A percentile compares a stretch with the other conserved stretches of the same genome.
phyloP scores from a whole-genome alignment of 2,329 filamentous ascomycete species.

The Exophiala oligosperma region DNA sequence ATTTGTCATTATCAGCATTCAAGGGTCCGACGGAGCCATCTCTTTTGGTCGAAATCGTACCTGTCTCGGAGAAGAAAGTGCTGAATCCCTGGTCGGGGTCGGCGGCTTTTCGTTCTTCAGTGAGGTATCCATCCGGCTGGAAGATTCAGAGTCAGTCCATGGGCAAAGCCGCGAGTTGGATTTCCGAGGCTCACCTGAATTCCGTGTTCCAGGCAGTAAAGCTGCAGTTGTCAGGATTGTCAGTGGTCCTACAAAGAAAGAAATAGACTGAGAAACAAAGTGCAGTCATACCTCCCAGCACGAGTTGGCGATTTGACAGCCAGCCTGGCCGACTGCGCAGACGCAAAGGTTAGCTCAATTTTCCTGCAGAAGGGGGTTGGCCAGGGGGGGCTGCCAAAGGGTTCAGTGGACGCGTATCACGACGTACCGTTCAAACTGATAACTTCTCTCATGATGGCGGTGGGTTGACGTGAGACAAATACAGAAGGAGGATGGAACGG shows the following conservation, averaged over 20 bases:
- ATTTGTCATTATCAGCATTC: slow-evolving; percentile 12
- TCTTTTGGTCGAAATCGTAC: slow-evolving; percentile 54
- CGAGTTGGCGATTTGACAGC: slow-evolving; percentile 99
- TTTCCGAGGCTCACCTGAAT: slow-evolving; percentile 74
- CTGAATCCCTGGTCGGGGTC: slow-evolving; percentile 97
- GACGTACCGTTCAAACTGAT: slow-evolving; percentile 95
- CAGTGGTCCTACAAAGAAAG: slow-evolving; percentile 29
- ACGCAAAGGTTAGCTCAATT: slow-evolving; percentile 52
- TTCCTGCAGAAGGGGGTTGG: slow-evolving; percentile 17
- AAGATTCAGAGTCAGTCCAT: slow-evolving; percentile 26
- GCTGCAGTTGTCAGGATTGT: slow-evolving; percentile 56
- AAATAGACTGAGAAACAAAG: slow-evolving; percentile 21
- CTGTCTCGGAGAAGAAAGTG: slow-evolving; percentile 99
- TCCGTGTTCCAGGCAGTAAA: slow-evolving; percentile 99
- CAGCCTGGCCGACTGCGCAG: slow-evolving; percentile 91
- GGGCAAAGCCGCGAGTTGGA: slow-evolving; percentile 13
- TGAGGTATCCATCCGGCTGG: slow-evolving; percentile 97
- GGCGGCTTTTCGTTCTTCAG: slow-evolving; percentile 91
- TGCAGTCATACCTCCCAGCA: slow-evolving; percentile 88
- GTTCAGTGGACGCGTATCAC: slow-evolving; percentile 32
- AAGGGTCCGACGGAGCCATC: neutral
- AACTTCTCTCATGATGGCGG: slow-evolving; percentile 88
- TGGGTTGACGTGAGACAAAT: slow-evolving; percentile 4
- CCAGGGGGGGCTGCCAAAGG: slow-evolving; percentile 21
- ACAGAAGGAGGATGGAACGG: neutral